Evolutionary conservation across 2,329 filamentous ascomycete species (phyloP).

Genomic region (Leptographium lundbergii): DNA sequence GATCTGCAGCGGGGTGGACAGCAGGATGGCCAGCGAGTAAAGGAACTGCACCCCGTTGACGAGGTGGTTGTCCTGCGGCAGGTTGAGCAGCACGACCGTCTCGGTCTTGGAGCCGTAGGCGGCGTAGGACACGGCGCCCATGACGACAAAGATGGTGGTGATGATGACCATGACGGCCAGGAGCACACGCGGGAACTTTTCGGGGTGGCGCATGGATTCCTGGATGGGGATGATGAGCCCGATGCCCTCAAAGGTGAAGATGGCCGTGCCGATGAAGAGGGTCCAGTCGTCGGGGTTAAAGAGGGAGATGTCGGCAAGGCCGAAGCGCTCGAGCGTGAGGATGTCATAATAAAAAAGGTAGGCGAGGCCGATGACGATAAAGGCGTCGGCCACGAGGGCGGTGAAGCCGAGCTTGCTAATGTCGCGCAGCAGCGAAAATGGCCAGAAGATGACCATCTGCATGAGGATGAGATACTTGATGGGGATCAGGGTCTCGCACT

Average conservation of each 20-base stretch:
- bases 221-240: conserved; percentile 97
- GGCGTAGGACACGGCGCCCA: conserved; percentile 88
- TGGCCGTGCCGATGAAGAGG: conserved; percentile 94
- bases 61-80: conserved; percentile 88
- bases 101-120: conserved; percentile 92
- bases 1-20: conserved; percentile 90
- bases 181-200: conserved; percentile 83
- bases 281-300: conserved; percentile 94
- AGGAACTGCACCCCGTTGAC: conserved; percentile 95
- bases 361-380: conserved; percentile 82
- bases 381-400: conserved; percentile 82
- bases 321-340: conserved; percentile 62
- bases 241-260: conserved; percentile 97
- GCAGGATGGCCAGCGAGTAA: conserved; percentile 92
- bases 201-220: conserved; percentile 85
- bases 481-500: conserved; percentile 74
- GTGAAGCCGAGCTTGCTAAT: conserved; percentile 97
- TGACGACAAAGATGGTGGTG: conserved; percentile 76
- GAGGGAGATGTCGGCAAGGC: conserved; percentile 71
- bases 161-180: conserved; percentile 91
- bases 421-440: conserved; percentile 85
- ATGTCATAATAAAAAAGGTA: conserved; percentile 97
- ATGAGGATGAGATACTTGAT: conserved; percentile 85
- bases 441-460: conserved; percentile 91
- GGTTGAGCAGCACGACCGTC: conserved; percentile 90